A percentile compares a stretch with the other conserved stretches of the same genome.
These are phyloP conservation scores for Tulasnella sp. DNA, from an alignment of 768 basidiomycete genomes.

Conservation along the genomic window DNA sequence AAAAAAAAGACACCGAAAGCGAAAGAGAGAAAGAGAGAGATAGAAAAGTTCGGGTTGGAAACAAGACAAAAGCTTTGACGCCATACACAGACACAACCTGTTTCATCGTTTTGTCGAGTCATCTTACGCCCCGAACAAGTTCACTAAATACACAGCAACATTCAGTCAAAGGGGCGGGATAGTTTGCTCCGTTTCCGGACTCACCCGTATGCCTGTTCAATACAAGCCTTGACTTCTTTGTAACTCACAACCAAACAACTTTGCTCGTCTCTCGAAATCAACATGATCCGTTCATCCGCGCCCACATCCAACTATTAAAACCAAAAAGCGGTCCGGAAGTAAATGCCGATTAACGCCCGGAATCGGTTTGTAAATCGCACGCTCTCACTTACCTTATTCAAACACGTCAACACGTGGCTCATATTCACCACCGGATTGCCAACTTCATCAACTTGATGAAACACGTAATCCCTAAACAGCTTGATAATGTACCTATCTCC, in stretches of 20 bases:
- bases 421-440: constrained; percentile 83
- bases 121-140: no score
- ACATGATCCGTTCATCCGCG: constrained; percentile 87
- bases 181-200: constrained; percentile 22
- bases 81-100: no score
- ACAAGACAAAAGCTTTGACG: no score
- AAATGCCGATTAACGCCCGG: no score
- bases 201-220: constrained; percentile 73
- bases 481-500: constrained; percentile 97
- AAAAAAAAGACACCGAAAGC: no score
- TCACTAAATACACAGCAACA: neutral
- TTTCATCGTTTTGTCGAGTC: no score
- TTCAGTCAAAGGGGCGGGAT: neutral
- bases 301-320: constrained; percentile 70
- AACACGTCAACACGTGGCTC: constrained; percentile 76
- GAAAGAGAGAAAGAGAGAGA: no score
- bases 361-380: no score
- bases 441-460: constrained; percentile 89
- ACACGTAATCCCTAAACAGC: constrained; percentile 95
- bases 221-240: constrained; percentile 76
- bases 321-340: neutral
- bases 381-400: constrained; percentile 65
- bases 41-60: no score
- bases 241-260: constrained; percentile 89
- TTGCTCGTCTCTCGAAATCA: constrained; percentile 90